Conservation (phyloP, 1,284 basidiomycete genomes). For the Ustilago xerochloae region DNA sequence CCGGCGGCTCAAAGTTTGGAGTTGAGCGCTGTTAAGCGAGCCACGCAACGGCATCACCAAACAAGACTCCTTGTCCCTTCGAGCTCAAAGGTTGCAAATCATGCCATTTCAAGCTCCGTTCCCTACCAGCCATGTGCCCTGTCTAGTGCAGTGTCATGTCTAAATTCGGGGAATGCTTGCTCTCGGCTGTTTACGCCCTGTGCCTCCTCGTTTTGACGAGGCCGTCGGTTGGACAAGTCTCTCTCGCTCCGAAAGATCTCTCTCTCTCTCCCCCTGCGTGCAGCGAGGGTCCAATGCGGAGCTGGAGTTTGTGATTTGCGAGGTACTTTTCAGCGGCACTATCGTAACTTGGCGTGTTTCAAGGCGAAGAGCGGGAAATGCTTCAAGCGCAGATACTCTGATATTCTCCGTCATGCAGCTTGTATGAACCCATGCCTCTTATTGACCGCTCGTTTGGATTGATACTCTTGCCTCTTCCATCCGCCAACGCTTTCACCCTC, state of each 20-base stretch:
- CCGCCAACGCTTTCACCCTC: not conserved
- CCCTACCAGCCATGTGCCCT: not conserved
- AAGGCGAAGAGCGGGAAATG: not conserved
- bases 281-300: conserved; percentile 4
- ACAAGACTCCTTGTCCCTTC: too few relatives aligned
- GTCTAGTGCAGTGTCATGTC: not conserved
- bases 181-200: too few relatives aligned
- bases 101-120: conserved; percentile 1
- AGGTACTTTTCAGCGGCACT: not conserved
- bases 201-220: too few relatives aligned
- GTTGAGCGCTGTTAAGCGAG: not conserved
- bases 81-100: not conserved
- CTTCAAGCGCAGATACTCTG: not conserved
- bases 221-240: not conserved
- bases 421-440: too few relatives aligned
- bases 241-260: conserved; percentile 1
- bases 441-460: too few relatives aligned
- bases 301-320: conserved; percentile 2
- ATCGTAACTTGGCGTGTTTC: too few relatives aligned
- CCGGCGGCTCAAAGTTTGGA: conserved; percentile 3
- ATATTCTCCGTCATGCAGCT: conserved; percentile 1
- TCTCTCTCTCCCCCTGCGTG: not conserved
- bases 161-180: not conserved
- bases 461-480: not conserved
- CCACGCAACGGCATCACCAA: conserved; percentile 1